Evolutionary conservation across 805 yeast species (phyloP).

Genomic region (Metschnikowia gelsemii): DNA sequence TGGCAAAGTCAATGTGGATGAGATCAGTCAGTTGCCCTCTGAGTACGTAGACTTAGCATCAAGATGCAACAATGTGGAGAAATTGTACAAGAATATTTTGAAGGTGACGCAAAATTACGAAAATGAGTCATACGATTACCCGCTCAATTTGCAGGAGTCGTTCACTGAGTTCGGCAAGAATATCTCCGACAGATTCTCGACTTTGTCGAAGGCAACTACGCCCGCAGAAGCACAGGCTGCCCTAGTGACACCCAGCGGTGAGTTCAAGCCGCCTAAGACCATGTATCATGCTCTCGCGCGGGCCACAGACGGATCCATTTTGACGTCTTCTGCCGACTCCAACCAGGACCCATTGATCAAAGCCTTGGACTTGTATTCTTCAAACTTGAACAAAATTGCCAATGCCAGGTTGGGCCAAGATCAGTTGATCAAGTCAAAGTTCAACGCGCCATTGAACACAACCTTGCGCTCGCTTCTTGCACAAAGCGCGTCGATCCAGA

Average conservation of each 20-base stretch:
- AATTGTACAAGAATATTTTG: slow-evolving; percentile 42
- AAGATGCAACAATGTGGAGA: slow-evolving; percentile 42
- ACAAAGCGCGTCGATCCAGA: slow-evolving; percentile 67
- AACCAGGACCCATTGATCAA: slow-evolving; percentile 54
- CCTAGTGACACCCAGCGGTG: slow-evolving; percentile 40
- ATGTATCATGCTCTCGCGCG: slow-evolving; percentile 78
- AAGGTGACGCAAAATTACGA: slow-evolving; percentile 56
- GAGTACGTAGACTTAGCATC: slow-evolving; percentile 59
- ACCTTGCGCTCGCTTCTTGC: slow-evolving; percentile 59
- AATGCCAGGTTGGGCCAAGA: slow-evolving; percentile 83
- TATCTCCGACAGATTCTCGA: slow-evolving; percentile 61
- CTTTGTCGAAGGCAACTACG: slow-evolving; percentile 66
- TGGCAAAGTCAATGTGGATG: slow-evolving; percentile 67
- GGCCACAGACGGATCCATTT: slow-evolving; percentile 59
- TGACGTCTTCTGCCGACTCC: slow-evolving; percentile 37
- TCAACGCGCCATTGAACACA: slow-evolving; percentile 64
- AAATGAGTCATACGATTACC: slow-evolving; percentile 80
- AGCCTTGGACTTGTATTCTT: slow-evolving; percentile 65
- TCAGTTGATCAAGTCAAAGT: slow-evolving; percentile 63
- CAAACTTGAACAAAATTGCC: slow-evolving; percentile 71
- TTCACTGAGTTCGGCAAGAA: slow-evolving; percentile 68
- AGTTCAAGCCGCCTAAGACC: slow-evolving; percentile 70
- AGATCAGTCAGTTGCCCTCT: slow-evolving; percentile 73
- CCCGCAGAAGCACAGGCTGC: slow-evolving; percentile 85
- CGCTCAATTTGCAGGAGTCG: slow-evolving; percentile 73